phyloP scores from a whole-genome alignment of 257 asterid genomes.

The Craterostigma plantagineum region DNA sequence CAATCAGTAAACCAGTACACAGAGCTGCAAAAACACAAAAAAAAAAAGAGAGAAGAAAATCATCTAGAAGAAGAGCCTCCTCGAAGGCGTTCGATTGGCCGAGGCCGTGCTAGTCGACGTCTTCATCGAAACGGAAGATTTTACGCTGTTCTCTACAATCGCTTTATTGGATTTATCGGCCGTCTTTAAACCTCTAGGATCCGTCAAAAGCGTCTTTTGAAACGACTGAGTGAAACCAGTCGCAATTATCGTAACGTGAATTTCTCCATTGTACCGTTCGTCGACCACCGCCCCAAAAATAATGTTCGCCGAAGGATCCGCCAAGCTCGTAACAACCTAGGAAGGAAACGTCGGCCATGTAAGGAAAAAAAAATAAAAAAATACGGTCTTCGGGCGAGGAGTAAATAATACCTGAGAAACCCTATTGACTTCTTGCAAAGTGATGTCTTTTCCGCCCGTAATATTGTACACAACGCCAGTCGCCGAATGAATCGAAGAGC shows the following conservation, averaged over 20 bases:
- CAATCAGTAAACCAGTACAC: too few species aligned
- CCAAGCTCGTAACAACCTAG: conserved; percentile 98
- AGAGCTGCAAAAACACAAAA: not conserved
- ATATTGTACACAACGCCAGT: conserved; percentile 95
- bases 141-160: conserved; percentile 11
- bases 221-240: conserved; percentile 87
- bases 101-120: conserved; percentile 11
- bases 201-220: conserved; percentile 65
- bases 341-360: too few species aligned
- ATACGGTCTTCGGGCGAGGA: too few species aligned
- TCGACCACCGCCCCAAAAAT: conserved; percentile 99
- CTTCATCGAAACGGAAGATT: not conserved
- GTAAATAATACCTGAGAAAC: conserved; percentile 80
- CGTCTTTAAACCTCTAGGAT: conserved; percentile 63
- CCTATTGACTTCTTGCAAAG: conserved; percentile 88
- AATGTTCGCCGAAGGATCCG: conserved; percentile 93
- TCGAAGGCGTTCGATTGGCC: conserved; percentile 6
- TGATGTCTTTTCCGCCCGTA: conserved; percentile 95
- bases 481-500: conserved; percentile 94
- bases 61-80: conserved; percentile 22
- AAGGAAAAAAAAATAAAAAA: too few species aligned
- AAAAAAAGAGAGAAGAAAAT: conserved; percentile 3
- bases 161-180: conserved; percentile 20
- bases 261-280: conserved; percentile 82
- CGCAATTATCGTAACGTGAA: conserved; percentile 90